Evolutionary conservation across 1,284 basidiomycete species (phyloP), one percentile per base, ranked within the genome.

Genomic region (Pisolithus thermaeus): DNA sequence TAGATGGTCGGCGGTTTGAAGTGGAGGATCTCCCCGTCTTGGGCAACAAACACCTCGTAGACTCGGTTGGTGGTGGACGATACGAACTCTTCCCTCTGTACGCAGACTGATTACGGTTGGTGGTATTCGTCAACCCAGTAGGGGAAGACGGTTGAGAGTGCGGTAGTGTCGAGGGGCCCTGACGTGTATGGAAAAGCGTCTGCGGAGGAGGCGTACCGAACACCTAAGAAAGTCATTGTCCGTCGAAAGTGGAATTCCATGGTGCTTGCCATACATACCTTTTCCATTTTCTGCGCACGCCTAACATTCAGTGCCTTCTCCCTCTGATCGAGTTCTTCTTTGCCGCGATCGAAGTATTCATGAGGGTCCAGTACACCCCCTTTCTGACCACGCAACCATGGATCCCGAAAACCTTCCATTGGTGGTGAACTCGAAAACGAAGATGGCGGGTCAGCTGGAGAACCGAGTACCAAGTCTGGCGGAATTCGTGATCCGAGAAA

Each of bases 241-340:
- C 50, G 7, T 6, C 6, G 7, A 28, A 28, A n/a, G 27, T 8
- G 25, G 14, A 20, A 7, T 28, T 27, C 6, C 11, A 14, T 14
- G 32, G 6, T 7, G 25, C 28, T 9, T 7, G 25, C 28, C 8
- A 7, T 37, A 67, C 73, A 43, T 52, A 87, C 87, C 80, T 85
- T 84, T 68, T 90, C 87, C 87, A 91, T 90, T 70, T 91, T 91
- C 60, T 83, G 74, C 30, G 87, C 88, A 46, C 88, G 71, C 49
- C 82, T 76, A 46, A 91, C 87, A 59, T 86, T 87, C 61, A 85
- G 76, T 14, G 84, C 83, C 69, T 87, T 88, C 62, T 90, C 87
- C 56, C 71, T 74, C 27, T 80, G 79, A 56, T 80, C 77, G 46
- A 90, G 73, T 52, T 85, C 81, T 61, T 82, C 84, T 66, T 79